Conservation (phyloP, 495 filamentous ascomycete species). For the Haplographium delicatum region DNA sequence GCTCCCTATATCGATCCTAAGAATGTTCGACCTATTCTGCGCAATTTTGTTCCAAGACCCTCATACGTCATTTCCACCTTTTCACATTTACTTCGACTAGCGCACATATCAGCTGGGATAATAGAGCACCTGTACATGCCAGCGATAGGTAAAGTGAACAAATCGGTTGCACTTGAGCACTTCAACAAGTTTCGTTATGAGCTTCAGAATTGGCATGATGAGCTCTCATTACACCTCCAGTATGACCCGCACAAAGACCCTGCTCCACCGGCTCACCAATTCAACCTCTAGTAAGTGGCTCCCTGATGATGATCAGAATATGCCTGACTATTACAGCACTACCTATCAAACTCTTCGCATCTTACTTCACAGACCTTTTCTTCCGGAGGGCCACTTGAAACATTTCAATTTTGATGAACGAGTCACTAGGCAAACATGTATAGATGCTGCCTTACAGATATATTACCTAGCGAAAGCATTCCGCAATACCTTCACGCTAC, state of each 20-base stretch:
- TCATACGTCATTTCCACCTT: constrained; percentile 24
- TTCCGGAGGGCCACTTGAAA: constrained; percentile 24
- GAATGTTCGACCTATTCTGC: no score
- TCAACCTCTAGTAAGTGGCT: constrained; percentile 14
- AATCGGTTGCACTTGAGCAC: no score
- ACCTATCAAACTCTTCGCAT: constrained; percentile 25
- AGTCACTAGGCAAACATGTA: constrained; percentile 21
- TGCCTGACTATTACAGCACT: constrained; percentile 12
- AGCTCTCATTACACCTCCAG: constrained; percentile 17
- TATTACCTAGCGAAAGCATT: constrained; percentile 24
- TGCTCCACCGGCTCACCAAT: constrained; percentile 19
- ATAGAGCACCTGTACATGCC: no score
- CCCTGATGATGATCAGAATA: constrained; percentile 1
- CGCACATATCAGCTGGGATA: constrained; percentile 26
- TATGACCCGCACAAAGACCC: not conserved
- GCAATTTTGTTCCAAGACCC: not conserved
- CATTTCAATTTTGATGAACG: constrained; percentile 20
- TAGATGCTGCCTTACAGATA: constrained; percentile 24
- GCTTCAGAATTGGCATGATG: constrained; percentile 20
- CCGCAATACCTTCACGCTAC: constrained; percentile 26
- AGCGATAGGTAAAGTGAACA: no score
- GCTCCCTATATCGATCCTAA: not conserved
- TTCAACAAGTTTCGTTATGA: constrained; percentile 24
- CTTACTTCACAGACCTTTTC: constrained; percentile 21
- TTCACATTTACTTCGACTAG: constrained; percentile 24